phyloP scores from a whole-genome alignment of 139 green algal species.

The Chlamydomonas sp. region DNA sequence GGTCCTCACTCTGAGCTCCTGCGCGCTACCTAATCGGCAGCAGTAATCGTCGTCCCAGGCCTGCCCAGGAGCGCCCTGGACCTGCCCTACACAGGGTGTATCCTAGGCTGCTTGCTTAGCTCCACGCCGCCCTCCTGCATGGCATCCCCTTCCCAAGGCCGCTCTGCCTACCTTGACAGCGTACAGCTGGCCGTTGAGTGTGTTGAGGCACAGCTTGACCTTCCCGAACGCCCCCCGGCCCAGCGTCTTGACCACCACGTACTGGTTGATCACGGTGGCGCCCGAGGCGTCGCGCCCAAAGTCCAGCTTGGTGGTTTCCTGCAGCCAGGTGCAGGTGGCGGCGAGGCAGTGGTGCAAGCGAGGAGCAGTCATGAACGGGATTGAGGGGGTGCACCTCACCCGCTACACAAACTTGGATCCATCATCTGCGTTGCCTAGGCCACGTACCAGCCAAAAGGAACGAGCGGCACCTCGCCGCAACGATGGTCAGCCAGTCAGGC shows the following conservation, averaged over 20 bases:
- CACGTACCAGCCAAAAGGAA: too few species aligned
- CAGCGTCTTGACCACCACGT: slow-evolving; percentile 87
- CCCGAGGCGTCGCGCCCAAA: slow-evolving; percentile 55
- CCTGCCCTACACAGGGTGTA: too few species aligned
- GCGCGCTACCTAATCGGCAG: too few species aligned
- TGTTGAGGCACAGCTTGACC: slow-evolving; percentile 93
- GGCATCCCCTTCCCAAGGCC: neutral
- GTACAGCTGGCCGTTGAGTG: slow-evolving; percentile 79
- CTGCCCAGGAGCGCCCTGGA: too few species aligned
- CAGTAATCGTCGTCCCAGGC: too few species aligned
- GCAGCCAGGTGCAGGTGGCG: neutral
- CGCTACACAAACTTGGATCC: too few species aligned
- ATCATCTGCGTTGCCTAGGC: too few species aligned
- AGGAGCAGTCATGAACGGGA: neutral
- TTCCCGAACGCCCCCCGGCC: slow-evolving; percentile 82
- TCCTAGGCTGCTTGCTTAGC: neutral
- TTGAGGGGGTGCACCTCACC: neutral
- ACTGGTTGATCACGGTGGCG: slow-evolving; percentile 85
- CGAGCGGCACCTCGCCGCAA: too few species aligned
- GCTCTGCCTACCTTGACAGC: slow-evolving; percentile 81
- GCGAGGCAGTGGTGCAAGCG: neutral
- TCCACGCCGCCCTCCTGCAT: neutral
- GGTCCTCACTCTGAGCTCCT: too few species aligned
- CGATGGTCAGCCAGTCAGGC: too few species aligned
- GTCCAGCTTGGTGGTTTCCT: slow-evolving; percentile 59